Base-by-base conservation (phyloP, 768 basidiomycete species). In the Termitomyces sp. region DNA sequence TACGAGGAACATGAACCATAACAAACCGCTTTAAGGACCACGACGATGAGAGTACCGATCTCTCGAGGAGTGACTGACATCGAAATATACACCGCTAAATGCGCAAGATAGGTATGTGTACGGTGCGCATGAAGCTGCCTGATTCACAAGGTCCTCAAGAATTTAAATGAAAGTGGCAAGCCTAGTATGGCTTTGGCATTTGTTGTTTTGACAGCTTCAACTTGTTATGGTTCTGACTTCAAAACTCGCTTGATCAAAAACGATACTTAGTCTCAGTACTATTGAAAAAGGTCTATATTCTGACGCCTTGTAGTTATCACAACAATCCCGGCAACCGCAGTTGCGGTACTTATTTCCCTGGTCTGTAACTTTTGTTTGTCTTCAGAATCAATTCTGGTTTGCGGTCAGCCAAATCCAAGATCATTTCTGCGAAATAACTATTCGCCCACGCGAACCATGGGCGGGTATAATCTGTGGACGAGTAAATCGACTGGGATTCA, bases 31-130 rank as follows among this genome's bases (percentile, higher is more conserved):
- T 96, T 94, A 64, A 96, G 83, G 42, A 98, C 85, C 68, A 98
- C 94, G 53, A 89, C 91, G 65, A 98, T 88, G 73, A 98, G 86
- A 20, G 96, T 98, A 42, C 96, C 96, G 63, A 98, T 90, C 76
- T 92, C 87, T 65, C 82, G 84, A 61, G 87, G 80, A 58, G 83
- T 76, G 62, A 80, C 73, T 63, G 86, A 78, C 87, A 90, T 89
- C 69, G 64, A 56, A 67, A 56, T 55, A 50, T 34, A 29, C 48
- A 61, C 40, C 42, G 49, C 38, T 63, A 43, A 20, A 25, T 40
- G 14, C 48, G 60, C 32, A 37, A 49, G 38, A 52, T 58, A 5
- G 15, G 31, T 50, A 38, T 36, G 57, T 47, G 46, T 60, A 64
- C 59, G 57, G 38, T 17, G 56, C 34, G 65, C 65, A 63, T 66